Base-by-base conservation (phyloP, 345 rosid species). In the Brassica juncea region DNA sequence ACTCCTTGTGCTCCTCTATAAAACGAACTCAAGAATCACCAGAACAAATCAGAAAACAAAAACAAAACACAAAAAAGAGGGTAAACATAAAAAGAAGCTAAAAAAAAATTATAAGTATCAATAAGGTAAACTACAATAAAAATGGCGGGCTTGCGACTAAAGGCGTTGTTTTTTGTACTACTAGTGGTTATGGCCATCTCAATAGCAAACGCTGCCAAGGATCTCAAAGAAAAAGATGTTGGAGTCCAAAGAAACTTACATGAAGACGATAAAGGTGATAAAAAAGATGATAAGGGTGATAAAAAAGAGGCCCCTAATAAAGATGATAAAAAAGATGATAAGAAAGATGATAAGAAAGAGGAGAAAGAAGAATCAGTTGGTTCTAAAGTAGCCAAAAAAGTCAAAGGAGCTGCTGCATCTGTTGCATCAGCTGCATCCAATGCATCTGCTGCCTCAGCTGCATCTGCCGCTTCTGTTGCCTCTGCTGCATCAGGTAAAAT, bases 121-220 rank as follows among this genome's bases (percentile, higher is more conserved):
- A 62, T 2, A 62, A 62, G 15, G 8, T 5, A 61, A 25, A 54
- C 1, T 62, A 62, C 1, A 72, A 57, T 49, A 49, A 49, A 49
- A 49, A 79, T 79, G 82, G 77, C 32, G 69, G 32, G 64, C 49
- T 58, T 44, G 25, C 57, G 30, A 73, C 31, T 21, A 21, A 79
- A 31, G 5, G 5, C 52, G 2, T 15, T 73, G 60, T 1, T 79
- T 12, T 31, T 72, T 30, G 4, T 73, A 2, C 23, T 25, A 44
- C 21, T 79, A 60, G 77, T 79, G 42, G 64, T 59, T 58, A 59
- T 58, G 25, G 73, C 64, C 12, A 34, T 32, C 11, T 44, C 68
- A 79, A 11, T 57, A 31, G 73, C 64, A 66, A 9, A 79, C 9
- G 68, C 42, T 10, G 11, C 55, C 27, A 58, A 19, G 30, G 8